Evolutionary conservation across 163 green algal species (phyloP).

Genomic region (Prototheca wickerhamii): DNA sequence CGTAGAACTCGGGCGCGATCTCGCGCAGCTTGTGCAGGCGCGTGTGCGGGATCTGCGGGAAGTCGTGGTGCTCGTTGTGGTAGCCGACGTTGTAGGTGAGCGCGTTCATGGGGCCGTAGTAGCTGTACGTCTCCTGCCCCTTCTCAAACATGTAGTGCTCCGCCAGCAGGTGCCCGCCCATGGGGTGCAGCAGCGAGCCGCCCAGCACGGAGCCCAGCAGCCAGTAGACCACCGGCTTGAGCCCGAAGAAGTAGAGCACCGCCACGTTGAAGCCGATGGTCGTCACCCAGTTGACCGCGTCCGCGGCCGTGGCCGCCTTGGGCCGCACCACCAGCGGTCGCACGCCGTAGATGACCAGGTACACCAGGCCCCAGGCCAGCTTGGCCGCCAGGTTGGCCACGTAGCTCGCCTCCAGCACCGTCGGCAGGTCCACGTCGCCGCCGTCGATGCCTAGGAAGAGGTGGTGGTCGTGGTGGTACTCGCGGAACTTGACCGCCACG

Average conservation of each 20-base stretch:
- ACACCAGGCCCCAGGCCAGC: conserved; percentile 33
- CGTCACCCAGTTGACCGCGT: conserved; percentile 41
- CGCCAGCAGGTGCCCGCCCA: conserved; percentile 63
- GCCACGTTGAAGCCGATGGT: conserved; percentile 38
- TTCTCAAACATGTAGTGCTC: conserved; percentile 70
- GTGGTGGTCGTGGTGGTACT: conserved; percentile 76
- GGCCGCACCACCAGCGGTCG: conserved; percentile 50
- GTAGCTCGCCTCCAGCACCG: conserved; percentile 28
- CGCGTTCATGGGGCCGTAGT: conserved; percentile 69
- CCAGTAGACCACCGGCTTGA: conserved; percentile 53
- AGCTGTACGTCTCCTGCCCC: conserved; percentile 70
- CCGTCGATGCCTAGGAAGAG: conserved; percentile 57
- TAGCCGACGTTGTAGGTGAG: conserved; percentile 70
- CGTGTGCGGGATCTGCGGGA: conserved; percentile 60
- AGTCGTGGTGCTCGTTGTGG: conserved; percentile 81
- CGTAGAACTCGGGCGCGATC: conserved; percentile 68
- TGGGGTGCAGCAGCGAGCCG: conserved; percentile 56
- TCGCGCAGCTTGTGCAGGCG: conserved; percentile 48
- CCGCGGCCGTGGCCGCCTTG: conserved; percentile 36
- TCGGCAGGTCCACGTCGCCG: conserved; percentile 64
- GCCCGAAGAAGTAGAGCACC: conserved; percentile 45
- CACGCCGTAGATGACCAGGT: conserved; percentile 61
- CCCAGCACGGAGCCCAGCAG: conserved; percentile 44
- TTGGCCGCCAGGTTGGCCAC: conserved; percentile 16
- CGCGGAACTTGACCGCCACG: conserved; percentile 52